Percentiles rank a stretch among this genome's conserved stretches.
These are phyloP conservation scores for Penicillium robsamsonii DNA, from an alignment of 495 filamentous ascomycete genomes.

Conservation along the genomic window DNA sequence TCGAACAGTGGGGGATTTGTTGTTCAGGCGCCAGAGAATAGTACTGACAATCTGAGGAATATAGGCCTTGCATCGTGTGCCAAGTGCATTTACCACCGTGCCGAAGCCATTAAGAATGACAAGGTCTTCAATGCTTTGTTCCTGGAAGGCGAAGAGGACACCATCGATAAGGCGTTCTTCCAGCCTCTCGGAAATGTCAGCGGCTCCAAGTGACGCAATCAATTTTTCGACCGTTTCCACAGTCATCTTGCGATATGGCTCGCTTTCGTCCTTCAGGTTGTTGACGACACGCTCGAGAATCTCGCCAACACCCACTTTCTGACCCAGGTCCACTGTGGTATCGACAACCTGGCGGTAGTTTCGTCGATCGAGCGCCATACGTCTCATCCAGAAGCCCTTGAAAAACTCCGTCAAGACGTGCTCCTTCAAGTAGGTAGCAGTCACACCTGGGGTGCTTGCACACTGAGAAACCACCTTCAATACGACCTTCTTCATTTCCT, in stretches of 20 bases:
- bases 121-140: constrained; percentile 95
- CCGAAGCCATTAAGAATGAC: constrained; percentile 99
- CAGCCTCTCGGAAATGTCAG: constrained; percentile 86
- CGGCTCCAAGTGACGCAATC: constrained; percentile 85
- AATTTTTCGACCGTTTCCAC: constrained; percentile 97
- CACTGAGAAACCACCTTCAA: constrained; percentile 98
- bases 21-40: constrained; percentile 96
- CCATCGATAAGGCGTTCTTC: constrained; percentile 95
- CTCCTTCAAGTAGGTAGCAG: constrained; percentile 90
- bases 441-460: constrained; percentile 90
- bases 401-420: constrained; percentile 95
- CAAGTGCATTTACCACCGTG: constrained; percentile 93
- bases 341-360: constrained; percentile 98
- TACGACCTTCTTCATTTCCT: constrained; percentile 99
- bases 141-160: constrained; percentile 96
- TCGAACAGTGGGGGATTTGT: constrained; percentile 92
- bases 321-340: constrained; percentile 94
- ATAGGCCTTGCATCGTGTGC: constrained; percentile 92
- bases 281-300: constrained; percentile 89
- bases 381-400: constrained; percentile 96
- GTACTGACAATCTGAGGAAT: constrained; percentile 94
- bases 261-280: constrained; percentile 97
- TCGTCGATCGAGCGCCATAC: constrained; percentile 94
- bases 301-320: constrained; percentile 94
- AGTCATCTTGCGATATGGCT: constrained; percentile 98